Conservation (phyloP, 768 basidiomycete genomes). For the Cubamyces lactineus region DNA sequence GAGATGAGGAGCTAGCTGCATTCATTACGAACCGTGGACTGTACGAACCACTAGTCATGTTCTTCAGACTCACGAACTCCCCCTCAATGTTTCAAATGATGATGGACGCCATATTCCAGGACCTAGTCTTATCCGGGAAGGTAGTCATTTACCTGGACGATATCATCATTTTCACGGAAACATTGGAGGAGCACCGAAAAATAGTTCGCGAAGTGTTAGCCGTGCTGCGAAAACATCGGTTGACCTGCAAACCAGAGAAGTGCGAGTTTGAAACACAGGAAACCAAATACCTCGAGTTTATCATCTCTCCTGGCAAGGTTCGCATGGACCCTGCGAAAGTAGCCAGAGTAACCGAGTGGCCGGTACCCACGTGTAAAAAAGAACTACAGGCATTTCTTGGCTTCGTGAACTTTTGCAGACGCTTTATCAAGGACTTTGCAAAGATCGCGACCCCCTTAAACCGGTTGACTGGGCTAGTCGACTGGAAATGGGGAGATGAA, state of each 20-base stretch:
- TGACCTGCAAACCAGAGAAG: conserved; percentile 44
- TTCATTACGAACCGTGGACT: conserved; percentile 42
- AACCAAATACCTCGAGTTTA: conserved; percentile 38
- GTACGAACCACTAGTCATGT: conserved; percentile 46
- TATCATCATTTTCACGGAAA: conserved; percentile 34
- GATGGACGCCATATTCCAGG: conserved; percentile 38
- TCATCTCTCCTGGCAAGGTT: conserved; percentile 29
- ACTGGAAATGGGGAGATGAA: conserved; percentile 3
- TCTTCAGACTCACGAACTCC: conserved; percentile 40
- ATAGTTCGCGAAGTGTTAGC: conserved; percentile 33
- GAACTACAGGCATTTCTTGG: conserved; percentile 35
- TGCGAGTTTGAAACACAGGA: conserved; percentile 35
- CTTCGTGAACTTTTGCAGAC: conserved; percentile 37
- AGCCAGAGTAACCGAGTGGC: conserved; percentile 36
- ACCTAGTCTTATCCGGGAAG: conserved; percentile 37
- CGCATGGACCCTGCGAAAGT: conserved; percentile 41
- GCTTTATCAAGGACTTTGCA: conserved; percentile 37
- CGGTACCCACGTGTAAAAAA: conserved; percentile 21
- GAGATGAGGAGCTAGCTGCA: conserved; percentile 47
- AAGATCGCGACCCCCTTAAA: conserved; percentile 30
- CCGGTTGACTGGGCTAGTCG: neutral
- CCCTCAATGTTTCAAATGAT: conserved; percentile 42
- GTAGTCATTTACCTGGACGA: conserved; percentile 52
- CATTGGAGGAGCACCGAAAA: conserved; percentile 21
- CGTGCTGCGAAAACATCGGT: conserved; percentile 33